Evolutionary conservation across 2,329 filamentous ascomycete genomes (phyloP).

Genomic region (Beauveria asiatica): DNA sequence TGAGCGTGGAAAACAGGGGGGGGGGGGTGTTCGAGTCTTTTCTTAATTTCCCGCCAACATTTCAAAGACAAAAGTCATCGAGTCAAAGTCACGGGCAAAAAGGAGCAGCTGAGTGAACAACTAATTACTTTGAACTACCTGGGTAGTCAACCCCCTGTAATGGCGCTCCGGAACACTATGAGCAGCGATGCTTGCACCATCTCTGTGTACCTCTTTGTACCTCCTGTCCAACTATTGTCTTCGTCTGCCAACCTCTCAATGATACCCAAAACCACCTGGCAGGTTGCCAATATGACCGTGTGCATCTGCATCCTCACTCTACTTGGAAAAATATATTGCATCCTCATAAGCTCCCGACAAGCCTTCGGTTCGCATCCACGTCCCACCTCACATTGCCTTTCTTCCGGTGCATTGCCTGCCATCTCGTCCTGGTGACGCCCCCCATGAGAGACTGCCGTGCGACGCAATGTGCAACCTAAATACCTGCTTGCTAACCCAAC

Average conservation of each 20-base stretch:
- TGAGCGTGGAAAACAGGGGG: background rate
- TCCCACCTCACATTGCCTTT: background rate
- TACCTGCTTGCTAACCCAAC: background rate
- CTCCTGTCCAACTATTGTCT: background rate
- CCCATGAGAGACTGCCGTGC: background rate
- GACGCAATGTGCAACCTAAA: background rate
- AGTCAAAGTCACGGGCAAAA: background rate
- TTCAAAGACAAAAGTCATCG: background rate
- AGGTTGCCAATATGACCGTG: background rate
- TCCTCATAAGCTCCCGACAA: background rate
- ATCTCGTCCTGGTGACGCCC: background rate
- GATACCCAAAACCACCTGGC: constrained; percentile 2
- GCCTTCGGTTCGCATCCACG: constrained; percentile 1
- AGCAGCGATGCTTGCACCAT: background rate
- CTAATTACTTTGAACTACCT: too few species aligned
- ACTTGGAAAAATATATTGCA: background rate
- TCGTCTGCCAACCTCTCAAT: background rate
- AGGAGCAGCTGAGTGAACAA: background rate
- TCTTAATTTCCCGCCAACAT: constrained; percentile 4
- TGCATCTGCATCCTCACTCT: background rate
- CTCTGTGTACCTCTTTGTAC: background rate
- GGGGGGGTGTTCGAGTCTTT: background rate
- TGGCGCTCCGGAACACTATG: background rate
- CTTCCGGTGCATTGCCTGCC: background rate
- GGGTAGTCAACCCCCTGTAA: background rate